Percentiles rank a stretch among this genome's conserved stretches.
Evolutionary conservation across 306 rosid species (phyloP).

Genomic region (Cucurbita pepo): DNA sequence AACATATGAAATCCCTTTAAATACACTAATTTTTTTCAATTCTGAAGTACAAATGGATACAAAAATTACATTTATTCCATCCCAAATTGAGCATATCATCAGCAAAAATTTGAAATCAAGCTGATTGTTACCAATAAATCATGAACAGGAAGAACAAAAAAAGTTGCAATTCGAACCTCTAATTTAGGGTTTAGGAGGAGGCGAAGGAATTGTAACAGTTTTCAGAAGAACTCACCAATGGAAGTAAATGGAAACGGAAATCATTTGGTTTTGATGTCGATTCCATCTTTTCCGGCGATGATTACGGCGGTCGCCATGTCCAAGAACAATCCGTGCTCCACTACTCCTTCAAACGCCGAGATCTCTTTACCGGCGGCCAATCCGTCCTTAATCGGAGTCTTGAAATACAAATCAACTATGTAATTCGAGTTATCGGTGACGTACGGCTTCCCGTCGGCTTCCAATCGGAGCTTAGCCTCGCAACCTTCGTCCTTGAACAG

Average conservation of each 20-base stretch:
- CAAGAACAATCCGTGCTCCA: constrained; percentile 81
- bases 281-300: constrained; percentile 73
- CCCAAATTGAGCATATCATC: background rate
- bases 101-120: background rate
- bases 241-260: background rate
- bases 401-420: constrained; percentile 56
- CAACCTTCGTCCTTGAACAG: constrained; percentile 51
- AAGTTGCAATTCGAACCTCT: background rate
- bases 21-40: too few relatives aligned
- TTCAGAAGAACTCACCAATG: background rate
- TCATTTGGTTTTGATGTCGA: constrained; percentile 29
- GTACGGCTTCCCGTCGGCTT: constrained; percentile 28
- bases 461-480: constrained; percentile 41
- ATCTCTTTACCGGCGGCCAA: constrained; percentile 56
- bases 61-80: background rate
- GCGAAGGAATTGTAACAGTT: background rate
- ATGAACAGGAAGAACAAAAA: background rate
- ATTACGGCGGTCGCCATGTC: constrained; percentile 81
- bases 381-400: constrained; percentile 50
- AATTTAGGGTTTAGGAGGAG: background rate
- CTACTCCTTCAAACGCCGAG: constrained; percentile 59
- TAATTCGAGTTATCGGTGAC: constrained; percentile 70
- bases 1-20: too few relatives aligned
- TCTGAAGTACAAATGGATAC: too few relatives aligned
- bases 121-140: background rate